Conservation (phyloP, 495 filamentous ascomycete species). For the Annulohypoxylon bovei region DNA sequence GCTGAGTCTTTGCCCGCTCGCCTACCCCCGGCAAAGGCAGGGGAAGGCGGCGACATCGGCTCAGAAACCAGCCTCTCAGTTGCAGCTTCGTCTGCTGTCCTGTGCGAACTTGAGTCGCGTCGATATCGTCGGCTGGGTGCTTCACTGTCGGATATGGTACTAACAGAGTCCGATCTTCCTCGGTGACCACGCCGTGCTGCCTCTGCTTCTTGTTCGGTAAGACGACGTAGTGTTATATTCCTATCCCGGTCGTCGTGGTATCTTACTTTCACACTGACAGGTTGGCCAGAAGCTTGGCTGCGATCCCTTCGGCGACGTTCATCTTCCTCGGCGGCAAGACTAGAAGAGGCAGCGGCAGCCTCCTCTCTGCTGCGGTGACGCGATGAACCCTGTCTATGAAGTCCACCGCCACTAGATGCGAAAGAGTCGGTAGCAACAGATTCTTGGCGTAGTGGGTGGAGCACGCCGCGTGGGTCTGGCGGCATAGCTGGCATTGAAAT, state of each 20-base stretch:
- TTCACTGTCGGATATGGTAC: conserved; percentile 57
- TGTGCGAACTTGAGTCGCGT: conserved; percentile 53
- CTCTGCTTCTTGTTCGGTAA: conserved; percentile 83
- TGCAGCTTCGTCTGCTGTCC: conserved; percentile 51
- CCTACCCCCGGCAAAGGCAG: conserved; percentile 54
- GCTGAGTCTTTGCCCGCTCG: conserved; percentile 62
- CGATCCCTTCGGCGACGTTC: conserved; percentile 51
- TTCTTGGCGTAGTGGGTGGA: conserved; percentile 68
- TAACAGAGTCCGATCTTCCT: conserved; percentile 58
- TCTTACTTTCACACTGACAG: conserved; percentile 82
- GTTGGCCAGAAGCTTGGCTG: conserved; percentile 62
- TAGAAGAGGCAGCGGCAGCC: conserved; percentile 59
- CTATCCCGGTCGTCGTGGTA: conserved; percentile 78
- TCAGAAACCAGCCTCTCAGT: conserved; percentile 52
- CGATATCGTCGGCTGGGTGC: conserved; percentile 57
- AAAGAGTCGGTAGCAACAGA: conserved; percentile 70
- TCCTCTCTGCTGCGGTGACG: conserved; percentile 54
- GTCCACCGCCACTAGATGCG: conserved; percentile 59
- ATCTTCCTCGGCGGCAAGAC: conserved; percentile 52
- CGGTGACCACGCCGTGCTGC: conserved; percentile 43
- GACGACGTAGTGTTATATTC: conserved; percentile 80
- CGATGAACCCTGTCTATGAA: conserved; percentile 56
- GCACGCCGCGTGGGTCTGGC: conserved; percentile 63
- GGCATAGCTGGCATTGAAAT: conserved; percentile 61
- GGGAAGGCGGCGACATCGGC: conserved; percentile 57